Evolutionary conservation across 208 protist species (phyloP).

Genomic region (Trypanosoma melophagium): DNA sequence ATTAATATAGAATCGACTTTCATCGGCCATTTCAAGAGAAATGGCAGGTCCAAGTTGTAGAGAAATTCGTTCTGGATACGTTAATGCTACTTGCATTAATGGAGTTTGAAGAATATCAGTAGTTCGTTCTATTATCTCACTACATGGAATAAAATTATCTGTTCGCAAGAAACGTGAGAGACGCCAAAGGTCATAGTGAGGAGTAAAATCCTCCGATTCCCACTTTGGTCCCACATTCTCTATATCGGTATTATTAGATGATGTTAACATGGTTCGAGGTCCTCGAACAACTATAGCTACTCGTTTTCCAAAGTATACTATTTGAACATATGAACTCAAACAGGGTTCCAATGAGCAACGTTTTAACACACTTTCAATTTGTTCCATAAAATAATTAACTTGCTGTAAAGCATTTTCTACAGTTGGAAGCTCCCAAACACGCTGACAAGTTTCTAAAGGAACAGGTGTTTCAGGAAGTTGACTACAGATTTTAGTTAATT

Average conservation of each 20-base stretch:
- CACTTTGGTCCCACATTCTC: neutral
- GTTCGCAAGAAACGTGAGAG: constrained; percentile 26
- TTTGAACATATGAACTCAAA: constrained; percentile 14
- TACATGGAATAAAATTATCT: constrained; percentile 17
- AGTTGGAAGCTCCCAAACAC: constrained; percentile 19
- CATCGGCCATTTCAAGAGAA: neutral
- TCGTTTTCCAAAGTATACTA: constrained; percentile 18
- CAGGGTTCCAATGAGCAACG: no score
- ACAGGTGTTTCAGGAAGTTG: constrained; percentile 18
- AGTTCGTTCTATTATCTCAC: constrained; percentile 1
- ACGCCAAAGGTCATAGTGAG: constrained; percentile 33
- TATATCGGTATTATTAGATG: neutral
- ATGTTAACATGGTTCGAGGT: neutral
- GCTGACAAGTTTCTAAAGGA: constrained; percentile 17
- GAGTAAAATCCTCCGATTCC: constrained; percentile 26
- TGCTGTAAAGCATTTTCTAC: neutral
- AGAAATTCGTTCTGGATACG: constrained; percentile 31
- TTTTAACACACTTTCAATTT: constrained; percentile 9
- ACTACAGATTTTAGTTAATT: constrained; percentile 1
- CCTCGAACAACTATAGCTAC: constrained; percentile 1
- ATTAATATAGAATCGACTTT: constrained; percentile 22
- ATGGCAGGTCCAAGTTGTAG: constrained; percentile 19
- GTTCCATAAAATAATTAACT: constrained; percentile 8
- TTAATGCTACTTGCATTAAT: constrained; percentile 25
- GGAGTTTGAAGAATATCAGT: constrained; percentile 19